Evolutionary conservation across 1,284 basidiomycete species (phyloP).

Genomic region (Austroboletus niveus): DNA sequence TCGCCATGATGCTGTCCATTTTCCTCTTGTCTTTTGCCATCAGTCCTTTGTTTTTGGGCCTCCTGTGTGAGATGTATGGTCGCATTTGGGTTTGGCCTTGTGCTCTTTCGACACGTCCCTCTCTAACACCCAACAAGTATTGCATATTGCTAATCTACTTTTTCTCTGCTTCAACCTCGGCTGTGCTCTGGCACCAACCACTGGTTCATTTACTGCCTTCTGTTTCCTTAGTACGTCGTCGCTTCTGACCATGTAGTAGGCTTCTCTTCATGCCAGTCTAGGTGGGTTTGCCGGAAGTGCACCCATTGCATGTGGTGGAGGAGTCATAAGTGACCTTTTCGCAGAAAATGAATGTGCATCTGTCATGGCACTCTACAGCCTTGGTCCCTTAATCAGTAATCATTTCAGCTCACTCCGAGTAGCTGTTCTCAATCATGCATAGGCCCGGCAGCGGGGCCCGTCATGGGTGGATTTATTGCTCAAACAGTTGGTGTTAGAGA

Average conservation of each 20-base stretch:
- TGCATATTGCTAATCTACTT: slow-evolving; percentile 65
- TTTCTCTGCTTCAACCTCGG: slow-evolving; percentile 64
- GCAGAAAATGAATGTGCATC: slow-evolving; percentile 36
- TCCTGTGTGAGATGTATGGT: slow-evolving; percentile 78
- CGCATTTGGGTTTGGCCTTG: slow-evolving; percentile 55
- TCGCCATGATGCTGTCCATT: slow-evolving; percentile 65
- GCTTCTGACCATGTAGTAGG: background rate
- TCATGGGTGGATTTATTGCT: slow-evolving; percentile 36
- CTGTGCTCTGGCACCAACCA: slow-evolving; percentile 51
- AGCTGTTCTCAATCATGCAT: slow-evolving; percentile 7
- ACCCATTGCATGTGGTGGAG: slow-evolving; percentile 49
- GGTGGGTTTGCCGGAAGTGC: slow-evolving; percentile 48
- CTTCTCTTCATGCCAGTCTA: slow-evolving; percentile 17
- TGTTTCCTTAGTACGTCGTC: slow-evolving; percentile 47
- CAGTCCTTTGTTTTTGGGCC: slow-evolving; percentile 70
- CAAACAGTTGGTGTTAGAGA: slow-evolving; percentile 35
- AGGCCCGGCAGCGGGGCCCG: slow-evolving; percentile 34
- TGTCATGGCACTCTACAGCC: slow-evolving; percentile 36
- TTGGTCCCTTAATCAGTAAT: slow-evolving; percentile 37
- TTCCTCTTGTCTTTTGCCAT: slow-evolving; percentile 77
- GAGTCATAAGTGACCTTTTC: slow-evolving; percentile 50
- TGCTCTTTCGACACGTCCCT: background rate
- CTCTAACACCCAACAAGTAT: slow-evolving; percentile 41
- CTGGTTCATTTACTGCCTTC: slow-evolving; percentile 49
- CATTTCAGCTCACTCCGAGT: background rate